phyloP scores from a whole-genome alignment of 176 grass and related monocot species.

The Bonia amplexicaulis region DNA sequence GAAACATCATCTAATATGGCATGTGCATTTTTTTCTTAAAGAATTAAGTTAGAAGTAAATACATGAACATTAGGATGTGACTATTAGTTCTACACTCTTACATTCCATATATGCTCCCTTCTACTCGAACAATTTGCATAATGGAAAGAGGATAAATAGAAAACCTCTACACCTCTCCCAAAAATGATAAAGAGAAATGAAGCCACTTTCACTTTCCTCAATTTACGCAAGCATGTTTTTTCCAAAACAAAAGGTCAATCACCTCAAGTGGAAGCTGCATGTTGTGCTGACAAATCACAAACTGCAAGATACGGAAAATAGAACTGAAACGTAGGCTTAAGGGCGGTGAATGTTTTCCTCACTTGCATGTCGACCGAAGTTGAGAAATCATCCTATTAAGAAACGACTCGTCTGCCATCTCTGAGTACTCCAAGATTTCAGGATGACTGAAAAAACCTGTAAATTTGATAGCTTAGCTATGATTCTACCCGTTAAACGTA shows the following conservation, averaged over 20 bases:
- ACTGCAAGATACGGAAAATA: neutral
- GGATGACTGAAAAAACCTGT: neutral
- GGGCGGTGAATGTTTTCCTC: neutral
- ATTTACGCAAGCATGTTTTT: neutral
- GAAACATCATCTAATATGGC: neutral
- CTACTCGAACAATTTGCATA: neutral
- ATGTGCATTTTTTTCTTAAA: neutral
- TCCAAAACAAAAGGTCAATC: neutral
- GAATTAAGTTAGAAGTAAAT: neutral
- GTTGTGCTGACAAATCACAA: conserved; percentile 1
- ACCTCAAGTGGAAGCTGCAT: neutral
- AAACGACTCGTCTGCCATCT: conserved; percentile 54
- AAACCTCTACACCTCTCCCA: neutral
- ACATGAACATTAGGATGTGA: neutral
- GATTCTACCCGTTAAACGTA: neutral
- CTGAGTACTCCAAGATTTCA: neutral
- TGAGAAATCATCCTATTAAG: conserved; percentile 74
- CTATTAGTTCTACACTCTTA: neutral
- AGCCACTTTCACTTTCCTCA: neutral
- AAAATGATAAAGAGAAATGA: neutral
- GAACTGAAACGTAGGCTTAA: neutral
- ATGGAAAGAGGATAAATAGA: neutral
- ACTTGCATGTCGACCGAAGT: conserved; percentile 69
- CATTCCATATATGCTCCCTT: neutral
- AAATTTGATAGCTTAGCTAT: too few relatives aligned